Evolutionary conservation across 2,329 filamentous ascomycete genomes (phyloP), one percentile per base, ranked within the genome.

Genomic region (Sporothrix euskadiensis): DNA sequence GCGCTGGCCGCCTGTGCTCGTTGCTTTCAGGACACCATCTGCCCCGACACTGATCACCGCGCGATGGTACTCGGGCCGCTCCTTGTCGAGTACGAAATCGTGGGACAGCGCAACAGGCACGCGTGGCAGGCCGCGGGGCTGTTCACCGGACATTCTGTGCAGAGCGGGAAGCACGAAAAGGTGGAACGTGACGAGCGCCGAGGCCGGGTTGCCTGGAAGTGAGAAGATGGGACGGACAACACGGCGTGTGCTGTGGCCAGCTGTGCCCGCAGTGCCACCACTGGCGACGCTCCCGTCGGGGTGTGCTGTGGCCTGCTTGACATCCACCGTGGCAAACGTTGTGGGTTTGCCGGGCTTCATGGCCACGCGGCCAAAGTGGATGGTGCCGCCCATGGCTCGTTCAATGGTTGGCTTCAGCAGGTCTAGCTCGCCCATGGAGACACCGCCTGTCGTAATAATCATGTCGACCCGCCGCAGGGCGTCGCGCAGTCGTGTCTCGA

Each of bases 331-430:
- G 2, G 96, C 96, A 81, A 99, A 99, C 0, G 96, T 99, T 0
- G 94, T 98, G 1, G 96, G 96, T 82, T 98, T 99, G 4, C 96
- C 96, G 0, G 96, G 96, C 84, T 99, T 99, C 96, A 99, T 98
- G 72, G 91, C 89, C 2, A 99, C 96, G 3, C 96, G 91, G 32
- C 96, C 96, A 78, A 99, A 99, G 82, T 98, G 96, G 77, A 99
- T 97, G 0, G 91, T 96, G 8, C 96, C 96, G 73, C 94, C 94
- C 0, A 99, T 88, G 1, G 90, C 87, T 57, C 95, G 91, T 84
- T 98, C 96, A 78, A 99, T 93, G 0, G 95, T 98, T 0, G 96
- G 95, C 81, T 99, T 99, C 26, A 99, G 88, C 8, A 99, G 90
- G 81, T 99, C 96, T 2, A 98, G 89, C 83, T 99, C 96, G 73